A percentile compares a stretch with the other conserved stretches of the same genome.
Conservation (phyloP, 225 moss, liverwort and hornwort genomes). For the Anthoceros angustus region DNA sequence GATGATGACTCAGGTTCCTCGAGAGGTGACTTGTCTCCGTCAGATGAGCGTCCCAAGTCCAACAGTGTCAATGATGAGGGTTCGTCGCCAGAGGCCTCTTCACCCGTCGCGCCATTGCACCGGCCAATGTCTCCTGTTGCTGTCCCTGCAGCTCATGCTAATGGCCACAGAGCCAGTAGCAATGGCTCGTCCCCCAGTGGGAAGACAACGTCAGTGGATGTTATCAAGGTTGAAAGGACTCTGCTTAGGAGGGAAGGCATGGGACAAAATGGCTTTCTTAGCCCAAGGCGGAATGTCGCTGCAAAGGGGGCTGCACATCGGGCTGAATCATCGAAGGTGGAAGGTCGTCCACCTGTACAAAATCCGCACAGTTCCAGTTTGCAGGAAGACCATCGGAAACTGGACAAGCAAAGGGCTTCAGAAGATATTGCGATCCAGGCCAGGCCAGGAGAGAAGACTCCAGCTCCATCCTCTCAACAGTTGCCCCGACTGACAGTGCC, state of each 20-base stretch:
- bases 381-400: slow-evolving; percentile 40
- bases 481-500: slow-evolving; percentile 14
- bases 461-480: slow-evolving; percentile 22
- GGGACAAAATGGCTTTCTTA: slow-evolving; percentile 80
- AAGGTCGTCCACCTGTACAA: slow-evolving; percentile 27
- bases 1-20: slow-evolving; percentile 91
- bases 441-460: slow-evolving; percentile 39
- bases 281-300: slow-evolving; percentile 60
- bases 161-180: slow-evolving; percentile 38
- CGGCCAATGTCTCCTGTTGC: slow-evolving; percentile 47
- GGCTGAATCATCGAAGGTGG: slow-evolving; percentile 53
- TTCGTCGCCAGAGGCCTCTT: slow-evolving; percentile 56
- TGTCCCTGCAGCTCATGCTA: slow-evolving; percentile 39
- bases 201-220: slow-evolving; percentile 22
- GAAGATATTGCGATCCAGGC: slow-evolving; percentile 31
- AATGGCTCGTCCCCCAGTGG: slow-evolving; percentile 44
- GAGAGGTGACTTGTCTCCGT: slow-evolving; percentile 74
- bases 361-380: slow-evolving; percentile 16
- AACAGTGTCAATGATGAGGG: slow-evolving; percentile 50
- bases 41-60: slow-evolving; percentile 87
- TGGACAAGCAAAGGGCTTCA: slow-evolving; percentile 56
- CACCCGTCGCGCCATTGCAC: slow-evolving; percentile 47
- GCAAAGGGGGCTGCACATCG: slow-evolving; percentile 20
- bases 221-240: slow-evolving; percentile 69
- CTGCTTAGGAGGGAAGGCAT: slow-evolving; percentile 73